Percentiles rank a stretch among this genome's conserved stretches.
These are phyloP conservation scores for Pythium sukuiense DNA, from an alignment of 352 stramenopile species.

Conservation along the genomic window DNA sequence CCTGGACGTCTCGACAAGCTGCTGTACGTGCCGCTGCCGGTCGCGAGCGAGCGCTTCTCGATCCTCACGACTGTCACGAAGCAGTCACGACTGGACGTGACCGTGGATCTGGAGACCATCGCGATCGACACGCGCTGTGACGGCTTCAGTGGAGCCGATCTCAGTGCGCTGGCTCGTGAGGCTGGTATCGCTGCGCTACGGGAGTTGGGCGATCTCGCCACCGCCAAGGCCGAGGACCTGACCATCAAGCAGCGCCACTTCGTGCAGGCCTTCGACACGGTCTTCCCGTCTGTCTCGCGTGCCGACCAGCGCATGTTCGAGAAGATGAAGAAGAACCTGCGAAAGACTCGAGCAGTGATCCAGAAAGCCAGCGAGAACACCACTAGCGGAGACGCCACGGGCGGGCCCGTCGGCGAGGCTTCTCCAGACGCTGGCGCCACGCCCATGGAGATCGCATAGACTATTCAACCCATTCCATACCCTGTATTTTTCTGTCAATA, in stretches of 20 bases:
- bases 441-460: constrained; percentile 5
- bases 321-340: constrained; percentile 88
- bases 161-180: constrained; percentile 96
- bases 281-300: constrained; percentile 84
- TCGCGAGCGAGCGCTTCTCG: constrained; percentile 56
- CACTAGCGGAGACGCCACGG: background rate
- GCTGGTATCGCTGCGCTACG: constrained; percentile 94
- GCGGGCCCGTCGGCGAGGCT: background rate
- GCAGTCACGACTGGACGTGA: constrained; percentile 60
- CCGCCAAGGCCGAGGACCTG: constrained; percentile 28
- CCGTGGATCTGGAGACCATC: constrained; percentile 90
- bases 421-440: background rate
- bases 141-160: constrained; percentile 97
- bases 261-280: constrained; percentile 65
- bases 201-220: constrained; percentile 51
- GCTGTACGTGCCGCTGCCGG: constrained; percentile 97
- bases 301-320: constrained; percentile 87
- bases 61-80: constrained; percentile 93
- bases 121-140: constrained; percentile 87
- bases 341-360: constrained; percentile 47
- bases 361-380: background rate
- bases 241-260: constrained; percentile 73
- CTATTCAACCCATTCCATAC: background rate
- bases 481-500: constrained; percentile 1
- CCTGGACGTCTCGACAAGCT: constrained; percentile 98